Evolutionary conservation across 352 stramenopile genomes (phyloP).

Genomic region (Phytophthora nicotianae): DNA sequence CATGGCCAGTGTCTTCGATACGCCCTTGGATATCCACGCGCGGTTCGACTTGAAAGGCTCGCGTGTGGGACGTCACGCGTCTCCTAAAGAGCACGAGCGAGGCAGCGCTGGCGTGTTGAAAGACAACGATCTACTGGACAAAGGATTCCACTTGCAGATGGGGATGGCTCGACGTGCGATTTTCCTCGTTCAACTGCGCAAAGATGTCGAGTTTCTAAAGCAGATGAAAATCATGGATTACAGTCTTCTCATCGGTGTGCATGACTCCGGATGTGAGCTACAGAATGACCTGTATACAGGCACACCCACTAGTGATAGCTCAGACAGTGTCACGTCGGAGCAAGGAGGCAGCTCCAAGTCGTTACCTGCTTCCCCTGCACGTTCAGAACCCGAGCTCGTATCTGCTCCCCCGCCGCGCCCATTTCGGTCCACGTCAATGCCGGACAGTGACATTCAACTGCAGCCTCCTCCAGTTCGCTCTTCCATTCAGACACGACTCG

Average conservation of each 20-base stretch:
- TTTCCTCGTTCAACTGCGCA: slow-evolving; percentile 88
- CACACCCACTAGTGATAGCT: slow-evolving; percentile 18
- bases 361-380: slow-evolving; percentile 46
- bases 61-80: slow-evolving; percentile 81
- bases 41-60: slow-evolving; percentile 93
- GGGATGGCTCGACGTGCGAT: slow-evolving; percentile 67
- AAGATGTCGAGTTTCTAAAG: slow-evolving; percentile 91
- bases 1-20: slow-evolving; percentile 98
- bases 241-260: slow-evolving; percentile 91
- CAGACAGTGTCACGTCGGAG: slow-evolving; percentile 14
- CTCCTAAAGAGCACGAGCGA: slow-evolving; percentile 67
- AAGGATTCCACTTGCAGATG: slow-evolving; percentile 86
- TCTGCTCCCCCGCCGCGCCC: slow-evolving; percentile 9
- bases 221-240: slow-evolving; percentile 97
- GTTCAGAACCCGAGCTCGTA: not conserved
- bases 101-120: slow-evolving; percentile 81
- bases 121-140: slow-evolving; percentile 91
- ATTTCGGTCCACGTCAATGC: slow-evolving; percentile 23
- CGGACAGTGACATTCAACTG: slow-evolving; percentile 9
- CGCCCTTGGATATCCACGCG: slow-evolving; percentile 90
- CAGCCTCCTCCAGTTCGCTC: slow-evolving; percentile 10
- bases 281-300: slow-evolving; percentile 57
- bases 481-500: slow-evolving; percentile 20
- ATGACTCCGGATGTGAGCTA: slow-evolving; percentile 73
- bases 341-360: slow-evolving; percentile 34